Evolutionary conservation across 2,329 filamentous ascomycete genomes (phyloP).

Genomic region (Dactylellina parvicollis): DNA sequence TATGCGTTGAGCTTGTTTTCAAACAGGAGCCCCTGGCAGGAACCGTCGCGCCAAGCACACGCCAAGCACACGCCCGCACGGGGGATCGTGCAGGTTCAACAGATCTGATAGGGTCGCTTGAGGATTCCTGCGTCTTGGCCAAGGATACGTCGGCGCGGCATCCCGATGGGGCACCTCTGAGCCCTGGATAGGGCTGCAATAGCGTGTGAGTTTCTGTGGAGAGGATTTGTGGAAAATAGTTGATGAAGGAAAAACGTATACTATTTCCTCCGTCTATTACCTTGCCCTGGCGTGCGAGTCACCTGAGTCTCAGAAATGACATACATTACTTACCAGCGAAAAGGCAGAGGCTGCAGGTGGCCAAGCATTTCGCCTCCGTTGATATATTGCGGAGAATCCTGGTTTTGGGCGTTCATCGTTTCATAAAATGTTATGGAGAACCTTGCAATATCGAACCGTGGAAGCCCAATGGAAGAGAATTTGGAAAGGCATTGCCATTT

Average conservation of each 20-base stretch:
- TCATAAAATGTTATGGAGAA: slow-evolving; percentile 21
- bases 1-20: slow-evolving; percentile 40
- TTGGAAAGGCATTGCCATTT: too few species aligned
- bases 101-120: slow-evolving; percentile 18
- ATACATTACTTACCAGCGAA: not conserved
- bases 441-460: not conserved
- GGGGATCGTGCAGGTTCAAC: not conserved
- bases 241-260: not conserved
- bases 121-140: slow-evolving; percentile 12
- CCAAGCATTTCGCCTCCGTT: slow-evolving; percentile 1
- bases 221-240: slow-evolving; percentile 53
- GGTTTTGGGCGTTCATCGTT: not conserved
- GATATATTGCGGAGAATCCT: slow-evolving; percentile 28
- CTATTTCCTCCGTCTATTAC: slow-evolving; percentile 41
- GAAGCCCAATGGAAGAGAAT: not conserved
- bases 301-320: not conserved
- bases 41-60: slow-evolving; percentile 17
- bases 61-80: slow-evolving; percentile 7
- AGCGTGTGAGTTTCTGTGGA: not conserved
- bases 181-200: not conserved
- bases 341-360: not conserved
- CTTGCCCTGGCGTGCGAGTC: not conserved
- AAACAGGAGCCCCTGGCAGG: slow-evolving; percentile 22
- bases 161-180: slow-evolving; percentile 15
- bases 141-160: slow-evolving; percentile 43